A percentile compares a stretch with the other conserved stretches of the same genome.
These are phyloP conservation scores for Cinchona pubescens DNA, from an alignment of 257 asterid genomes.

Conservation along the genomic window DNA sequence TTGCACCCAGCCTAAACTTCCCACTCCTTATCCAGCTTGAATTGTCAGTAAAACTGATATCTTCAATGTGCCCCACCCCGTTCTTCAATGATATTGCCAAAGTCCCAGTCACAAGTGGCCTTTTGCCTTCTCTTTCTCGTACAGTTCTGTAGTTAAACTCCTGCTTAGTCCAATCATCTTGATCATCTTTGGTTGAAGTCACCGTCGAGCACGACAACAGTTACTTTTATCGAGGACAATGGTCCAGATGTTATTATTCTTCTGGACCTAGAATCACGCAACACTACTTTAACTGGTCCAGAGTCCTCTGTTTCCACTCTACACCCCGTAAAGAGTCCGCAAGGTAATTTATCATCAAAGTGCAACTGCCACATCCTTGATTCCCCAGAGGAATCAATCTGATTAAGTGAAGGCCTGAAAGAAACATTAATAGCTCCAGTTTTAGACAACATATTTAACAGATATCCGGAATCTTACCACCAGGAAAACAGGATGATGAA, in stretches of 20 bases:
- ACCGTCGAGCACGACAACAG: slow-evolving; percentile 66
- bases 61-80: slow-evolving; percentile 67
- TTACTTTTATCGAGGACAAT: slow-evolving; percentile 48
- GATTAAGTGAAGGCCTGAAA: slow-evolving; percentile 37
- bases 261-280: slow-evolving; percentile 44
- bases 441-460: neutral
- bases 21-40: slow-evolving; percentile 91
- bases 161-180: slow-evolving; percentile 58
- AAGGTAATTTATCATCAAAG: slow-evolving; percentile 43
- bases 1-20: slow-evolving; percentile 67
- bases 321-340: slow-evolving; percentile 57
- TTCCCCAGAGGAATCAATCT: slow-evolving; percentile 27
- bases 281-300: slow-evolving; percentile 33
- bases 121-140: slow-evolving; percentile 67
- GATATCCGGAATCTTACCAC: neutral
- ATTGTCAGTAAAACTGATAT: slow-evolving; percentile 73
- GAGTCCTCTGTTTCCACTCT: slow-evolving; percentile 38
- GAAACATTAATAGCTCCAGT: neutral
- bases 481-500: neutral
- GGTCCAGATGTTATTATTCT: slow-evolving; percentile 48
- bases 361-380: slow-evolving; percentile 50
- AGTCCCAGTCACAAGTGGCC: slow-evolving; percentile 79
- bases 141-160: slow-evolving; percentile 47
- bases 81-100: slow-evolving; percentile 40
- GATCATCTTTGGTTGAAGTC: slow-evolving; percentile 58